Evolutionary conservation across 495 filamentous ascomycete species (phyloP), one percentile per base, ranked within the genome.

Genomic region (Glutinoglossum americanum): DNA sequence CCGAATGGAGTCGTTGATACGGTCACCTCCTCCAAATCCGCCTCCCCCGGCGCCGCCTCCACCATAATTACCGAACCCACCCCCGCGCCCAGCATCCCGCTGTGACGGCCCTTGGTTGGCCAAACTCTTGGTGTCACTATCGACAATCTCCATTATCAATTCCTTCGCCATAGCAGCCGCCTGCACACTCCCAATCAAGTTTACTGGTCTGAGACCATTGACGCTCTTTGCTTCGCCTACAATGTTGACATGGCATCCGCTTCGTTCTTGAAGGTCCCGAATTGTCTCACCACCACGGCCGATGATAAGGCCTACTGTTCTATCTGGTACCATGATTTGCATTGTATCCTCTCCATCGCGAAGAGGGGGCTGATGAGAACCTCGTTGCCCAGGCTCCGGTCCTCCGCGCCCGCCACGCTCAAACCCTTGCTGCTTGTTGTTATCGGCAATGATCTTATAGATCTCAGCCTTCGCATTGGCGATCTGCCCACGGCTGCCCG

Each of bases 281-380:
- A 90, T 90, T 5, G 86, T 89, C 68, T 90, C 85, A 28, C 85
- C 85, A 23, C 85, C 85, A 49, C 86, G 79, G 25, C 85, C 85
- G 60, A 90, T 90, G 60, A 90, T 89, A 32, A 90, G 71, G 57
- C 85, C 85, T 56, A 90, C 85, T 2, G 85, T 90, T 59, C 84
- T 77, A 69, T 89, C 87, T n/a, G 86, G 86, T 8, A 92, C 86
- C 80, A 90, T 87, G 60, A 92, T 88, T 68, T 89, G 82, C 49
- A 81, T 77, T 58, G 74, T 82, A 57, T 84, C 81, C 66, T 89
- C 86, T 55, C 81, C 81, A 54, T 82, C 81, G 54, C 81, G 76
- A 47, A 83, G 70, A 17, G 76, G 70, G 44, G 79, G 74, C 54
- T 75, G 72, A 55, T 68, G 66, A 21, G 32, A 35, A 13, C 57